Evolutionary conservation across 352 stramenopile genomes (phyloP).

Genomic region (Globisporangium cystogenes): DNA sequence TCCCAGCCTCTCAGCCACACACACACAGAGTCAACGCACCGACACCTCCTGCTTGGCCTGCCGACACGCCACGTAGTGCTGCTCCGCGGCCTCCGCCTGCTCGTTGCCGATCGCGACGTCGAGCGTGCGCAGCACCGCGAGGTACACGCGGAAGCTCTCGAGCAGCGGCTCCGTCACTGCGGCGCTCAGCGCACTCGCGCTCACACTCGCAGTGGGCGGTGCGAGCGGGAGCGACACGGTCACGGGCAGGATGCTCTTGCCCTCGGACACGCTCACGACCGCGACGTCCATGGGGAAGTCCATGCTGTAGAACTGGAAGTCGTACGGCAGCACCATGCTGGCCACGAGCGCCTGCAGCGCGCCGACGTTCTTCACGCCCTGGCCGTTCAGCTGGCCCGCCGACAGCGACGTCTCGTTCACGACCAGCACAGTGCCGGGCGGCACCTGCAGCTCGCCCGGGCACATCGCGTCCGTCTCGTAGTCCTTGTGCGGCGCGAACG

Average conservation of each 20-base stretch:
- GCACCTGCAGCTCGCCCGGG: conserved; percentile 51
- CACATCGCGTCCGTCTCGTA: conserved; percentile 62
- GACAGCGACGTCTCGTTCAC: conserved; percentile 67
- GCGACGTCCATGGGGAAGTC: conserved; percentile 77
- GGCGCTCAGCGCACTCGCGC: neutral
- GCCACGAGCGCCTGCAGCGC: conserved; percentile 64
- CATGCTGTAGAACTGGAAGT: conserved; percentile 84
- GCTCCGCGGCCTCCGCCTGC: conserved; percentile 68
- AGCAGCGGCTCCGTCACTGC: conserved; percentile 20
- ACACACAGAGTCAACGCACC: conserved; percentile 29
- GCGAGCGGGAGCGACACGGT: conserved; percentile 40
- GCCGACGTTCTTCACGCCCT: conserved; percentile 69
- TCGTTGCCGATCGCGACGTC: conserved; percentile 64
- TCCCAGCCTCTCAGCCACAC: neutral
- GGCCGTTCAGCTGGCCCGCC: conserved; percentile 55
- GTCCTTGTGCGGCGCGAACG: conserved; percentile 72
- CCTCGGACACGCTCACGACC: conserved; percentile 58
- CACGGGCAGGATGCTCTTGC: conserved; percentile 68
- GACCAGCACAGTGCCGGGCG: conserved; percentile 55
- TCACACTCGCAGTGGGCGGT: too few relatives aligned
- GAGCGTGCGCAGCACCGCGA: conserved; percentile 50
- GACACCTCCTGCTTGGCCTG: conserved; percentile 63
- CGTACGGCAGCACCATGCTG: conserved; percentile 78
- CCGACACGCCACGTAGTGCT: conserved; percentile 70
- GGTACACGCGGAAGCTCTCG: conserved; percentile 62